Evolutionary conservation across 371 early-diverging fungal species (phyloP).

Genomic region (Phascolomyces articulosus): DNA sequence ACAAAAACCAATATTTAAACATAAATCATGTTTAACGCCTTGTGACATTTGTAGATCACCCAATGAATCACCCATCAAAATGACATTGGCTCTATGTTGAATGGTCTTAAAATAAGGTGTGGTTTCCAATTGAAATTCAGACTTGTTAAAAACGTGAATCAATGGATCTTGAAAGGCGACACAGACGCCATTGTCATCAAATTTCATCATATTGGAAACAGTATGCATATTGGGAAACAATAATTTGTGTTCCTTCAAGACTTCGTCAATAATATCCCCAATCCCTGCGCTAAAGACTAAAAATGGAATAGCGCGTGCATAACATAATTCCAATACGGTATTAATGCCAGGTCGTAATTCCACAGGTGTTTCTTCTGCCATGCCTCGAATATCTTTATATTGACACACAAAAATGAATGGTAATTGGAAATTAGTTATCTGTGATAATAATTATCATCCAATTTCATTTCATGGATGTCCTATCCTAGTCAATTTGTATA

Average conservation of each 20-base stretch:
- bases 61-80: slow-evolving; percentile 75
- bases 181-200: slow-evolving; percentile 54
- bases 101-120: slow-evolving; percentile 45
- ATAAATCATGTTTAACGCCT: slow-evolving; percentile 57
- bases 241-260: slow-evolving; percentile 42
- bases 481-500: neutral
- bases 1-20: slow-evolving; percentile 72
- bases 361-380: slow-evolving; percentile 57
- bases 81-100: slow-evolving; percentile 53
- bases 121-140: slow-evolving; percentile 58
- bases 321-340: slow-evolving; percentile 44
- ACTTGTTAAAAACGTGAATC: slow-evolving; percentile 82
- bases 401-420: too few relatives aligned
- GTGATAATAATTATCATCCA: too few relatives aligned
- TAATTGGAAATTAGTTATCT: too few relatives aligned
- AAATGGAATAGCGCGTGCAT: slow-evolving; percentile 53
- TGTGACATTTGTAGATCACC: slow-evolving; percentile 78
- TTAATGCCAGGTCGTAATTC: slow-evolving; percentile 54
- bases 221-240: slow-evolving; percentile 66
- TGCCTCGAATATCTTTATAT: slow-evolving; percentile 46
- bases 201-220: slow-evolving; percentile 76
- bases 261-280: slow-evolving; percentile 67
- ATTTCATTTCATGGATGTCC: too few relatives aligned
- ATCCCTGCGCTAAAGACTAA: slow-evolving; percentile 81
- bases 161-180: slow-evolving; percentile 66